Percentiles rank a stretch among this genome's conserved stretches.
phyloP scores from a whole-genome alignment of 768 basidiomycete species.

The Phaeolepiota aurea region DNA sequence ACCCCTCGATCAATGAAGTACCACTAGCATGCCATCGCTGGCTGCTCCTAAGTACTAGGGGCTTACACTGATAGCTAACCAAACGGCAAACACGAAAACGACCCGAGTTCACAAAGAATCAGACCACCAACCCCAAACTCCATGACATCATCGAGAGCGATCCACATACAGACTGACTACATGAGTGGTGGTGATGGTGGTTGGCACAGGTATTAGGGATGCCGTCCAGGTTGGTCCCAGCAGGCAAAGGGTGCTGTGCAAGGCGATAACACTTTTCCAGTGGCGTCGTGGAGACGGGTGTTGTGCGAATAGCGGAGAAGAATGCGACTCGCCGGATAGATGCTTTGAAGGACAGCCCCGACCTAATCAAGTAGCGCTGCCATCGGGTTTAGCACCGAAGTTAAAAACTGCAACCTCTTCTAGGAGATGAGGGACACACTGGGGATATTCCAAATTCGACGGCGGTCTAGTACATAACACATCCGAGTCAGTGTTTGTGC shows the following conservation, averaged over 20 bases:
- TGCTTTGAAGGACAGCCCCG: constrained; percentile 20
- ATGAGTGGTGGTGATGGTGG: background rate
- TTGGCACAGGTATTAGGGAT: background rate
- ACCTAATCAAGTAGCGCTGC: constrained; percentile 12
- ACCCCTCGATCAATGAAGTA: too few species aligned
- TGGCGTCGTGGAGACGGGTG: constrained; percentile 13
- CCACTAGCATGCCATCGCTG: too few species aligned
- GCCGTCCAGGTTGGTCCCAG: constrained; percentile 2
- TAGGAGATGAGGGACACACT: constrained; percentile 15
- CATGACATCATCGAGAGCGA: background rate
- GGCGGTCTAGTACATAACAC: constrained; percentile 12
- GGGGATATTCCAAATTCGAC: constrained; percentile 25
- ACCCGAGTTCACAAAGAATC: background rate
- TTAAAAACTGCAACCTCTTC: constrained; percentile 21
- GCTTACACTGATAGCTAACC: too few species aligned
- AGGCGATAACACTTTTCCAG: background rate
- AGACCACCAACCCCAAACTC: background rate
- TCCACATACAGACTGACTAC: background rate
- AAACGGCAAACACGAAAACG: too few species aligned
- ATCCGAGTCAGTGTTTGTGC: background rate
- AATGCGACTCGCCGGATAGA: constrained; percentile 16
- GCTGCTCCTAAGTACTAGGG: too few species aligned
- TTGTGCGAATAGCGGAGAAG: constrained; percentile 15
- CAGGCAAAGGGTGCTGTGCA: constrained; percentile 5
- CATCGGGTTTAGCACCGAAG: constrained; percentile 11